Evolutionary conservation across 2,329 filamentous ascomycete species (phyloP), one percentile per base, ranked within the genome.

Genomic region (Simplicillium sp.): DNA sequence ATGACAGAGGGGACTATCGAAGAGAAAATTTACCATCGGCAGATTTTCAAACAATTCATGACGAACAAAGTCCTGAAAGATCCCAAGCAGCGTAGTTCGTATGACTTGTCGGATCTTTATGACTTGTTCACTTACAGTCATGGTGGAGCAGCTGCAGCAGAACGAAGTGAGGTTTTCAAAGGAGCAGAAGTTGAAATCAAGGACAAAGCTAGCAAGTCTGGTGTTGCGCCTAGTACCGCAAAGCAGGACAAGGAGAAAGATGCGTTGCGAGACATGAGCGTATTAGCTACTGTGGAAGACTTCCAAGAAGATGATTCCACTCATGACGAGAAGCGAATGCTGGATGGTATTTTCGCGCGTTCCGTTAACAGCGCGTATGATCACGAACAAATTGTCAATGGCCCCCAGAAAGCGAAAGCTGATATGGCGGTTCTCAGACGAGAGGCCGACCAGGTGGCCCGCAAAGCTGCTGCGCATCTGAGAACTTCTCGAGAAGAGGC

Each of bases 1-100:
- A 94, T 98, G 85, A 95, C 87, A 4, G 87, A 90, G 5, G 92
- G 92, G 2, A 98, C 94, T 0, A 98, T 98, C 17, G 92, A 98
- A 57, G 92, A 98, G 61, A 98, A 98, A 66, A 98, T 98, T 25
- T 98, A 97, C 48, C 90, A 98, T 60, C 84, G 94, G 13, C 92
- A 98, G 56, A 92, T 98, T 38, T 98, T 94, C 71, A 98, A 98
- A 61, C 90, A 97, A 52, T 96, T 97, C 56, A 71, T 98, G 46
- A 92, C 88, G 3, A 95, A 97, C 65, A 97, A 97, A 60, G 89
- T 98, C 7, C 62, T 98, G 38, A 89, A 85, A 51, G 90, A 98
- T 52, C 88, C 92, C 0, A 95, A 94, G 54, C 89, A 97, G 59
- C 80, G 87, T 16, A 87, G 92, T 48, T 88, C 84, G 0, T 95